Percentiles rank a stretch among this genome's conserved stretches.
These are phyloP conservation scores for Penicillium arizonense DNA, from an alignment of 495 filamentous ascomycete species.

Conservation along the genomic window DNA sequence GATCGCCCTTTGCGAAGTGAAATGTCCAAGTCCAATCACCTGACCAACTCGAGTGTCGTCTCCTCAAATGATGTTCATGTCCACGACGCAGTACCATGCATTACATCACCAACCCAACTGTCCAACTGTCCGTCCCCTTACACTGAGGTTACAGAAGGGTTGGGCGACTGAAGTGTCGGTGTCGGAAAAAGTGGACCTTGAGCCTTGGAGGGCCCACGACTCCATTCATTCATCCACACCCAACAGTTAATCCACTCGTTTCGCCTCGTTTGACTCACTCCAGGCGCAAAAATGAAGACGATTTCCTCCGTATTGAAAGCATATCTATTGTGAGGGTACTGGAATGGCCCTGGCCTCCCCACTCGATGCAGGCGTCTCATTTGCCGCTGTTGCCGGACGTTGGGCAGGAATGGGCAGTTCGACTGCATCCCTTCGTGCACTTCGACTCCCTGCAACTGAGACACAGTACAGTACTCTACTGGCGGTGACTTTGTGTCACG, in stretches of 20 bases:
- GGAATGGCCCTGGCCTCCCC: slow-evolving; percentile 11
- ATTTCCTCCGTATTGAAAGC: too few species aligned
- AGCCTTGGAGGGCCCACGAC: background rate
- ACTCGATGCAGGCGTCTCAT: slow-evolving; percentile 23
- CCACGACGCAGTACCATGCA: slow-evolving; percentile 2
- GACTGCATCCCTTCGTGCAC: slow-evolving; percentile 20
- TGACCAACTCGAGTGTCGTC: slow-evolving; percentile 8
- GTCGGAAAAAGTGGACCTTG: slow-evolving; percentile 22
- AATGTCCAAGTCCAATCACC: slow-evolving; percentile 4
- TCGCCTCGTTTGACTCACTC: slow-evolving; percentile 13
- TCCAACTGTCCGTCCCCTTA: slow-evolving; percentile 20
- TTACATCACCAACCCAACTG: slow-evolving; percentile 17
- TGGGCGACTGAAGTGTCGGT: slow-evolving; percentile 27
- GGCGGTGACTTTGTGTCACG: slow-evolving; percentile 14
- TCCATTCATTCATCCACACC: slow-evolving; percentile 14
- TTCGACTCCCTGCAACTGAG: slow-evolving; percentile 1
- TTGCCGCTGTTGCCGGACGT: slow-evolving; percentile 36
- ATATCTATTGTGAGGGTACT: too few species aligned
- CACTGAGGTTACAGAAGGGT: background rate
- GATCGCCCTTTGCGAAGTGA: background rate
- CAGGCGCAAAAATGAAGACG: too few species aligned
- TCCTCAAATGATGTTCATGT: slow-evolving; percentile 7
- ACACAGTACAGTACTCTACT: slow-evolving; percentile 9
- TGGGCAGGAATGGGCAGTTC: slow-evolving; percentile 36
- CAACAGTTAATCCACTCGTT: background rate